phyloP scores from a whole-genome alignment of 2,329 filamentous ascomycete species.

The Arthrobotrys sinensis region DNA sequence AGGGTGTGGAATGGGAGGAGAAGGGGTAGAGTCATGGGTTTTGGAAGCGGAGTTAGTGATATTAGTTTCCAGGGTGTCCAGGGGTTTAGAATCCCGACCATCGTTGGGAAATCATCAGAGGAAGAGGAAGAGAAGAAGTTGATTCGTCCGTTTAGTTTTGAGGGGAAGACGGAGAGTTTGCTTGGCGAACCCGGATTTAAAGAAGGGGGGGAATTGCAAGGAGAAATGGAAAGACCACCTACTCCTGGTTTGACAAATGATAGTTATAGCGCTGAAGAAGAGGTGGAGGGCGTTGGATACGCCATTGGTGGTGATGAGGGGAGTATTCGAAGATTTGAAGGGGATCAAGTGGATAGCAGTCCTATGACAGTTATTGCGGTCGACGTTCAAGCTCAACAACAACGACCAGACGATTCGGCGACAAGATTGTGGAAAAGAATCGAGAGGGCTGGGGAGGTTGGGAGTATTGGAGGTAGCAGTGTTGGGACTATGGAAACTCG shows the following conservation, averaged over 20 bases:
- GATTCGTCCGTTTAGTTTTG: conserved; percentile 46
- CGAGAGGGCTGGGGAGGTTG: conserved; percentile 37
- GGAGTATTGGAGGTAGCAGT: conserved; percentile 33
- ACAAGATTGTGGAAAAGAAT: conserved; percentile 41
- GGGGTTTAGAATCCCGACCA: background rate
- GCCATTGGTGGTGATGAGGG: conserved; percentile 10
- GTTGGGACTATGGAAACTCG: background rate
- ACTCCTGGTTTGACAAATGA: conserved; percentile 35
- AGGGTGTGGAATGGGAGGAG: conserved; percentile 40
- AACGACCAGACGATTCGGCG: conserved; percentile 35
- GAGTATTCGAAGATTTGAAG: conserved; percentile 25
- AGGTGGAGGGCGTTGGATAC: background rate
- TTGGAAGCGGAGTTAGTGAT: conserved; percentile 15
- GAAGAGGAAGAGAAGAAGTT: background rate
- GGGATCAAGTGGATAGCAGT: conserved; percentile 29
- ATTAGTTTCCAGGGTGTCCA: conserved; percentile 10
- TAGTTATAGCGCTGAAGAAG: conserved; percentile 23
- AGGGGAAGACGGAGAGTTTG: conserved; percentile 18
- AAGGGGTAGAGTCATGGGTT: conserved; percentile 31
- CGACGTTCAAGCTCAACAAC: background rate
- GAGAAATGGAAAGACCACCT: background rate
- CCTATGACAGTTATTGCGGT: conserved; percentile 33
- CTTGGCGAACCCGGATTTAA: background rate
- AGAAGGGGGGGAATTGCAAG: background rate
- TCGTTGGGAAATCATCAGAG: background rate